phyloP scores from a whole-genome alignment of 768 basidiomycete species.

The Rhizopogon vinicolor region DNA sequence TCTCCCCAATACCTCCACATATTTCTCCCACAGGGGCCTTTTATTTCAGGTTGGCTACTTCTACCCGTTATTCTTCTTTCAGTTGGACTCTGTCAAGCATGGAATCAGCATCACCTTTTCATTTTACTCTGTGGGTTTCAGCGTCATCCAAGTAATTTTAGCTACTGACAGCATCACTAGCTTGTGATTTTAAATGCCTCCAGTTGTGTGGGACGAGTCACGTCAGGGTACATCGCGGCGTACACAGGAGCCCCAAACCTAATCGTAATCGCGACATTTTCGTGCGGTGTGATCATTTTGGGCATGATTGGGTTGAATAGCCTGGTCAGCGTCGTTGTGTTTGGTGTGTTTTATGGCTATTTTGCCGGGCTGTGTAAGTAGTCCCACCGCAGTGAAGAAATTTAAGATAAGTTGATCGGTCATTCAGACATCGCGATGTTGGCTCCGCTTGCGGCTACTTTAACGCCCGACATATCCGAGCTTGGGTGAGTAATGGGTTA shows the following conservation, averaged over 20 bases:
- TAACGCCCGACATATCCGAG: constrained; percentile 38
- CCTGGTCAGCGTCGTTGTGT: constrained; percentile 28
- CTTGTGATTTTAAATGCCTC: constrained; percentile 46
- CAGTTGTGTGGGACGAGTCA: constrained; percentile 41
- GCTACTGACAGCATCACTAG: constrained; percentile 14
- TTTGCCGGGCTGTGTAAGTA: constrained; percentile 34
- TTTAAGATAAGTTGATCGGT: neutral
- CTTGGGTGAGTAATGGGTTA: constrained; percentile 28
- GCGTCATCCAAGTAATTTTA: neutral
- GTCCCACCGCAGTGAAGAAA: neutral
- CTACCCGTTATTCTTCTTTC: constrained; percentile 56
- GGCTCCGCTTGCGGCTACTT: constrained; percentile 34
- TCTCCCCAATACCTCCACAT: neutral
- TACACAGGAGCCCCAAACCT: constrained; percentile 38
- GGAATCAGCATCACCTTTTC: constrained; percentile 41
- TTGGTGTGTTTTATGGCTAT: constrained; percentile 39
- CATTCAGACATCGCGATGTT: constrained; percentile 27
- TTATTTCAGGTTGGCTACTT: constrained; percentile 39
- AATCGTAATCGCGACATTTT: constrained; percentile 26
- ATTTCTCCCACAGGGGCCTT: constrained; percentile 11
- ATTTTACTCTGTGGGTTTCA: constrained; percentile 47
- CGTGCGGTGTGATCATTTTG: constrained; percentile 33
- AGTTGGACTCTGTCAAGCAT: constrained; percentile 47
- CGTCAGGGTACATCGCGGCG: constrained; percentile 38
- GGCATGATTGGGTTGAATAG: constrained; percentile 33